Percentiles rank a stretch among this genome's conserved stretches.
These are phyloP conservation scores for Tetrapisispora pingtungensis DNA, from an alignment of 805 yeast species.

Conservation along the genomic window DNA sequence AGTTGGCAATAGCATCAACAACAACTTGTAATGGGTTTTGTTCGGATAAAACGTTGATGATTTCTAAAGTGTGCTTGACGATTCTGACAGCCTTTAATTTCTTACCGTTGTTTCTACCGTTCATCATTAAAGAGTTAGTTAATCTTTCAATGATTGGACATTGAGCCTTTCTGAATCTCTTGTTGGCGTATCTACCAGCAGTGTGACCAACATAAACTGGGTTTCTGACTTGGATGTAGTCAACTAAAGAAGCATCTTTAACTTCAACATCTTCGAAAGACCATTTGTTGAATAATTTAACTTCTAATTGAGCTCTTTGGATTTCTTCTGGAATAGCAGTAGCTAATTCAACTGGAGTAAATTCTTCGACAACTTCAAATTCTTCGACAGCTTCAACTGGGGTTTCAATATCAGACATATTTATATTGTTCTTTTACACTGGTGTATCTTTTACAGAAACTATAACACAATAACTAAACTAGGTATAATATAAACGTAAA, in stretches of 20 bases:
- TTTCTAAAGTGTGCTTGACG: constrained; percentile 98
- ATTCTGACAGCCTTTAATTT: constrained; percentile 99
- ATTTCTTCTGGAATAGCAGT: constrained; percentile 95
- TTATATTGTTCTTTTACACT: neutral
- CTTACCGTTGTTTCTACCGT: constrained; percentile 99
- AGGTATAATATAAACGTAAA: neutral
- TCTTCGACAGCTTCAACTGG: constrained; percentile 51
- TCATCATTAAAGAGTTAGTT: constrained; percentile 99
- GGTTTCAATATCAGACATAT: constrained; percentile 82
- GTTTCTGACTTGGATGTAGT: constrained; percentile 95
- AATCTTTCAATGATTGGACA: constrained; percentile 98
- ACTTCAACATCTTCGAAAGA: constrained; percentile 95
- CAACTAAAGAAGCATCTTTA: constrained; percentile 95
- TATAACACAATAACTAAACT: too few species aligned
- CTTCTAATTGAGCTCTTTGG: constrained; percentile 90
- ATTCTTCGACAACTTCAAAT: constrained; percentile 65
- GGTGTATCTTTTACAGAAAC: too few species aligned
- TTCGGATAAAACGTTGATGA: constrained; percentile 93
- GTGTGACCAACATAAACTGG: constrained; percentile 98
- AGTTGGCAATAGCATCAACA: constrained; percentile 98
- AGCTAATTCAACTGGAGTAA: constrained; percentile 66
- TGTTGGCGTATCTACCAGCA: constrained; percentile 98
- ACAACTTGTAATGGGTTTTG: constrained; percentile 99
- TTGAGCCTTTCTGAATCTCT: constrained; percentile 99
- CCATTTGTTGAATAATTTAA: constrained; percentile 99